Evolutionary conservation across 305 asterid species (phyloP).

Genomic region (Ajuga reptans): DNA sequence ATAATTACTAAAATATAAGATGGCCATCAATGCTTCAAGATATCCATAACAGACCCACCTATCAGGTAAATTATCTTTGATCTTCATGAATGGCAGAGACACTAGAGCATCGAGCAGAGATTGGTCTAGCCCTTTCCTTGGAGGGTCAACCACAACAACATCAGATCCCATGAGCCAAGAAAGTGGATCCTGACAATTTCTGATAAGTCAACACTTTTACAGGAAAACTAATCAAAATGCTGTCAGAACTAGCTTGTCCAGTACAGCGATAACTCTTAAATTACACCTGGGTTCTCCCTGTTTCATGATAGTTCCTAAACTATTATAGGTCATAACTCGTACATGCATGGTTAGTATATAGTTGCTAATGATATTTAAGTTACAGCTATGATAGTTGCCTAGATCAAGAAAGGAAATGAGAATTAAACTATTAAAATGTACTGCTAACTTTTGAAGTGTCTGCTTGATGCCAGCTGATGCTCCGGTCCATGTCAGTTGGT

Average conservation of each 20-base stretch:
- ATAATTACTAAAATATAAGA: background rate
- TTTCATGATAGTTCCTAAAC: background rate
- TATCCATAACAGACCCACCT: conserved; percentile 35
- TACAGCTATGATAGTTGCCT: background rate
- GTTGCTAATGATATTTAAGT: background rate
- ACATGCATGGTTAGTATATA: background rate
- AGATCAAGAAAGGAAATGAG: conserved; percentile 9
- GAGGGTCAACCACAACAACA: conserved; percentile 91
- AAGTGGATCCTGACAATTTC: conserved; percentile 55
- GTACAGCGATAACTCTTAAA: background rate
- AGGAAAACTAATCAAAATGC: conserved; percentile 7
- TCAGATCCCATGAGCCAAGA: conserved; percentile 88
- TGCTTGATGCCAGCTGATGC: conserved; percentile 92
- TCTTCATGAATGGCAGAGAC: conserved; percentile 35
- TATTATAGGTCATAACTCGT: background rate
- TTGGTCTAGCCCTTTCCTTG: conserved; percentile 77
- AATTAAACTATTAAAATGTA: background rate
- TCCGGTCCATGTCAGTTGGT: conserved; percentile 42
- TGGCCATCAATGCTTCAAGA: background rate
- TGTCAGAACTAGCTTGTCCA: background rate
- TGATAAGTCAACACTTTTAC: conserved; percentile 13
- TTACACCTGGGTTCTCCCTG: background rate
- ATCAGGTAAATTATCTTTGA: conserved; percentile 35
- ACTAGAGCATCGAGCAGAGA: conserved; percentile 55
- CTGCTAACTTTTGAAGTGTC: conserved; percentile 61